A percentile compares a stretch with the other conserved stretches of the same genome.
These are phyloP conservation scores for Saccharomyces hybrid DNA, from an alignment of 1,139 yeast species.

Conservation along the genomic window DNA sequence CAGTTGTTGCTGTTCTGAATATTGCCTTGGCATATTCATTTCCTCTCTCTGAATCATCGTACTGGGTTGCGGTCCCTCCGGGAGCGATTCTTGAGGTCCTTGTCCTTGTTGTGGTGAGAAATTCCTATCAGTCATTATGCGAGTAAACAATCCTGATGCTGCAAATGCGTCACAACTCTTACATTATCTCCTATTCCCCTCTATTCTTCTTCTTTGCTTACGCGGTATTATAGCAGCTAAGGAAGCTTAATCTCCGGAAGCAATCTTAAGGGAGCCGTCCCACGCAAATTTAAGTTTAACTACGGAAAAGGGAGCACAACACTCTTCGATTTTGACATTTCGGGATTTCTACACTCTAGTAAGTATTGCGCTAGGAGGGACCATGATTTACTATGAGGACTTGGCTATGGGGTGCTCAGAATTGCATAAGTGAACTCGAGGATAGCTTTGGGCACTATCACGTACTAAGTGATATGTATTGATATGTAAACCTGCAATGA, in stretches of 20 bases:
- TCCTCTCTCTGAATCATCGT: neutral
- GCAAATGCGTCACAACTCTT: neutral
- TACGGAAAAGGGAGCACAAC: neutral
- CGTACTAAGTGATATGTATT: neutral
- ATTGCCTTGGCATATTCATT: neutral
- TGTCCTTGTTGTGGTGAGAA: neutral
- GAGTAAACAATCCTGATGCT: neutral
- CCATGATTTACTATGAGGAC: neutral
- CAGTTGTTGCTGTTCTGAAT: slow-evolving; percentile 4
- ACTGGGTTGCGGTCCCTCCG: neutral
- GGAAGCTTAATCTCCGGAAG: neutral
- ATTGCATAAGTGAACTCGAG: neutral
- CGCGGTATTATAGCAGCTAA: neutral
- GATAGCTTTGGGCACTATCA: neutral
- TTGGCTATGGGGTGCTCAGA: neutral
- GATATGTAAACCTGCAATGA: neutral
- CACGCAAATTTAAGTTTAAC: neutral
- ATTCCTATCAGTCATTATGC: neutral
- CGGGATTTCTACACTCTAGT: neutral
- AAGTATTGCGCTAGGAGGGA: neutral
- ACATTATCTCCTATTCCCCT: neutral
- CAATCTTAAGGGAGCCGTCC: neutral
- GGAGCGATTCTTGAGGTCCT: neutral
- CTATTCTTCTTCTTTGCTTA: neutral
- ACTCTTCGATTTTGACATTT: neutral